Evolutionary conservation across 345 rosid species (phyloP).

Genomic region (Cardiospermum halicacabum): DNA sequence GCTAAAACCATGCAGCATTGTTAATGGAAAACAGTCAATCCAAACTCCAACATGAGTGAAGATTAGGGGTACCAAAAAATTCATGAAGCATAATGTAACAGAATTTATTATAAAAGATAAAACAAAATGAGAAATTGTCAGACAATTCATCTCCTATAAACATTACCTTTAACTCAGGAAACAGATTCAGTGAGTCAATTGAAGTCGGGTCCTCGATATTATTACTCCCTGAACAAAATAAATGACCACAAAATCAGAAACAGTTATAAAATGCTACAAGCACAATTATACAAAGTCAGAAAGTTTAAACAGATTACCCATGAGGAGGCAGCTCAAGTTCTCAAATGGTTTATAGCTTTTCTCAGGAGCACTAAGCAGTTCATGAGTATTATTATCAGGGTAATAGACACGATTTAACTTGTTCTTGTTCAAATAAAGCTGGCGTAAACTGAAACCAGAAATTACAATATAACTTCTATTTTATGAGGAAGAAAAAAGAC

Average conservation of each 20-base stretch:
- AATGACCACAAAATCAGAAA: constrained; percentile 6
- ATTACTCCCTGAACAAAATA: constrained; percentile 54
- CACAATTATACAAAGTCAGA: constrained; percentile 5
- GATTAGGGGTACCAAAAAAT: not conserved
- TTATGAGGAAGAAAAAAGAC: not conserved
- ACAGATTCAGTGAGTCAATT: constrained; percentile 56
- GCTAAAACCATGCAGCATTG: not conserved
- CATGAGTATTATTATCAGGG: constrained; percentile 31
- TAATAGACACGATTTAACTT: constrained; percentile 47
- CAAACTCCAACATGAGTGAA: not conserved
- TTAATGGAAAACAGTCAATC: not conserved
- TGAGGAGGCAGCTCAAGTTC: constrained; percentile 69
- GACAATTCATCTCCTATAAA: constrained; percentile 15
- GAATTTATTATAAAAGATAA: not conserved
- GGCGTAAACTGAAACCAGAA: constrained; percentile 62
- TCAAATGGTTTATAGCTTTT: constrained; percentile 51
- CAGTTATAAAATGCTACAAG: not conserved
- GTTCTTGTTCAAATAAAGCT: constrained; percentile 83
- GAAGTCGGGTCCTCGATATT: constrained; percentile 57
- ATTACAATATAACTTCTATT: constrained; percentile 6
- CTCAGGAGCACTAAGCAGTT: constrained; percentile 20
- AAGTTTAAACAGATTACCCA: constrained; percentile 42
- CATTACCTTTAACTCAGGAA: constrained; percentile 74
- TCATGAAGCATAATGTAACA: not conserved
- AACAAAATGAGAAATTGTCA: not conserved